phyloP scores from a whole-genome alignment of 768 basidiomycete species.

The Terana coerulea region DNA sequence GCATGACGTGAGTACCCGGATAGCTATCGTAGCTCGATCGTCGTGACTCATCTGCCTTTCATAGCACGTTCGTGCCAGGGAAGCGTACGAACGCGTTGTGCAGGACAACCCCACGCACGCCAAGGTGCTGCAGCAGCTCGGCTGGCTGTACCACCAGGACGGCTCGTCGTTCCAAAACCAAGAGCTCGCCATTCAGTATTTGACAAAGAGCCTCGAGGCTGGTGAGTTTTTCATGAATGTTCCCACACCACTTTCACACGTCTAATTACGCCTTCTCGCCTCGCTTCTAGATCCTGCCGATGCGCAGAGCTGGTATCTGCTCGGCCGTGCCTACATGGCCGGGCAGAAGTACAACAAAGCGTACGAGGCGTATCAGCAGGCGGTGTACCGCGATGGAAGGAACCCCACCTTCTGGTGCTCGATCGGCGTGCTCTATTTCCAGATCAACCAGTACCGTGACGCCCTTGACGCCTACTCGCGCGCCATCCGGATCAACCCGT shows the following conservation, averaged over 20 bases:
- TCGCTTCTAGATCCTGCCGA: slow-evolving; percentile 78
- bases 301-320: slow-evolving; percentile 98
- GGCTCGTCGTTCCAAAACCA: slow-evolving; percentile 95
- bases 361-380: slow-evolving; percentile 99
- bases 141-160: slow-evolving; percentile 96
- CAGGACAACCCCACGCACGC: slow-evolving; percentile 91
- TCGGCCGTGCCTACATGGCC: slow-evolving; percentile 98
- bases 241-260: slow-evolving; percentile 1
- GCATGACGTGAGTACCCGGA: slow-evolving; percentile 67
- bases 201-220: slow-evolving; percentile 93
- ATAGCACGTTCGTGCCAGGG: slow-evolving; percentile 85
- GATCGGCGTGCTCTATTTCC: slow-evolving; percentile 98
- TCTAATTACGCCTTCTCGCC: not conserved
- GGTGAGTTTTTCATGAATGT: slow-evolving; percentile 48
- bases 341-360: slow-evolving; percentile 99
- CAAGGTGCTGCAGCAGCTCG: slow-evolving; percentile 96
- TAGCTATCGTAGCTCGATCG: not conserved
- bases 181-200: slow-evolving; percentile 87
- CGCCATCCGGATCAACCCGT: slow-evolving; percentile 97
- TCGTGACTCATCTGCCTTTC: slow-evolving; percentile 13
- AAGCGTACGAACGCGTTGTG: slow-evolving; percentile 95
- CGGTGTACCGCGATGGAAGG: slow-evolving; percentile 96
- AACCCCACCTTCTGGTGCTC: slow-evolving; percentile 99
- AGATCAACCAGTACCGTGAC: slow-evolving; percentile 99
- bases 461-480: slow-evolving; percentile 98